Evolutionary conservation across 2,329 filamentous ascomycete genomes (phyloP).

Genomic region (Bipolaris victoriae): DNA sequence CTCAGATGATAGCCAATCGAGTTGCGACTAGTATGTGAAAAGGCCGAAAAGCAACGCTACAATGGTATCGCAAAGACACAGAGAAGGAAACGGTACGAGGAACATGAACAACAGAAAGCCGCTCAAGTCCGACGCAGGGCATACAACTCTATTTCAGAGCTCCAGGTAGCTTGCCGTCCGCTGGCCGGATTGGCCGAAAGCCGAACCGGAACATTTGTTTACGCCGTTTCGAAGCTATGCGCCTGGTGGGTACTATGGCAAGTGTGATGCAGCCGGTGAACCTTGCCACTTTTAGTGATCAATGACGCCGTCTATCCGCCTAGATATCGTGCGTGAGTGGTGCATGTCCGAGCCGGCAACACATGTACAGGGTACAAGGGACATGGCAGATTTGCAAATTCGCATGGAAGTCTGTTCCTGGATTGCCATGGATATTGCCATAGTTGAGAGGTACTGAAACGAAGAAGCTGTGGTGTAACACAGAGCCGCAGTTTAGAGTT

Average conservation of each 20-base stretch:
- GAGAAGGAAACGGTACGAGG: conserved; percentile 7
- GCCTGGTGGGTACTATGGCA: conserved; percentile 11
- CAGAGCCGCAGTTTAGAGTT: conserved; percentile 13
- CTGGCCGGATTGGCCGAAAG: conserved; percentile 16
- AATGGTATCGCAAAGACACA: conserved; percentile 8
- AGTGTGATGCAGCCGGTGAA: conserved; percentile 33
- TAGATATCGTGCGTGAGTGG: conserved; percentile 8
- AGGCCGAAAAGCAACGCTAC: conserved; percentile 5
- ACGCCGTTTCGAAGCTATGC: conserved; percentile 30
- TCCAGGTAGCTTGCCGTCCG: conserved; percentile 3
- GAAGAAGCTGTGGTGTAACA: not conserved
- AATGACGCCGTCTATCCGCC: conserved; percentile 41
- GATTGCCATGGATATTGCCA: not conserved
- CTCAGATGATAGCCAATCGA: not conserved
- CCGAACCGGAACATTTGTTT: conserved; percentile 27
- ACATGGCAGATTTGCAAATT: not conserved
- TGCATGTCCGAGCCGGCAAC: not conserved
- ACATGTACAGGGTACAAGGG: not conserved
- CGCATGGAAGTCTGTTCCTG: not conserved
- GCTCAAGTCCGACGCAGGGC: conserved; percentile 2
- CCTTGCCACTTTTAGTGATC: conserved; percentile 46
- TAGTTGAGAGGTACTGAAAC: not conserved
- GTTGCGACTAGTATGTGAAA: not conserved
- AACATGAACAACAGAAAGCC: conserved; percentile 11
- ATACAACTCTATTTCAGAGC: conserved; percentile 13